Evolutionary conservation across 257 asterid species (phyloP).

Genomic region (Jacaranda copaia): DNA sequence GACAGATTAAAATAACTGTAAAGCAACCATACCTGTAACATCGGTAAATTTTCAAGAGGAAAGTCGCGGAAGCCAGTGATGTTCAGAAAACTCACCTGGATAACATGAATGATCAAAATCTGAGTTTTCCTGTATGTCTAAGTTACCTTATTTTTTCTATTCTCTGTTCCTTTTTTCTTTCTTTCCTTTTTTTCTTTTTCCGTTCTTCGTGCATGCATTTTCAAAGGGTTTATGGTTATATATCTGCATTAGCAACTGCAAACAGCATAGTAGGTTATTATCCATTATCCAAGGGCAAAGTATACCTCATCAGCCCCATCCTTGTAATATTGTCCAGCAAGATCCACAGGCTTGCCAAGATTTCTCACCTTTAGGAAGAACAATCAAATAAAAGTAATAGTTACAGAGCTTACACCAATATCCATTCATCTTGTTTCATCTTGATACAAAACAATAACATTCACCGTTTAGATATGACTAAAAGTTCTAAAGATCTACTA

Average conservation of each 20-base stretch:
- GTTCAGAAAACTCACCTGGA: conserved; percentile 90
- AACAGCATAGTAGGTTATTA: neutral
- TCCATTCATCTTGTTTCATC: conserved; percentile 27
- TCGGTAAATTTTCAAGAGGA: conserved; percentile 95
- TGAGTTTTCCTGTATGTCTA: neutral
- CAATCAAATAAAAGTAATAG: conserved; percentile 4
- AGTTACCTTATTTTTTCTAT: neutral
- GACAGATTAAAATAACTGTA: conserved; percentile 3
- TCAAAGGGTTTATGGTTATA: neutral
- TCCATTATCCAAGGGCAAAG: conserved; percentile 19
- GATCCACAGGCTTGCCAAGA: conserved; percentile 98
- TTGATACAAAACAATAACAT: conserved; percentile 15
- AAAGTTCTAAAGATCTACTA: conserved; percentile 3
- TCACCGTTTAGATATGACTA: conserved; percentile 5
- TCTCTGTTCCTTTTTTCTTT: neutral
- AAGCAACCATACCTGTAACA: conserved; percentile 76
- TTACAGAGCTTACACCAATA: conserved; percentile 19
- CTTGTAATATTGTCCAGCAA: conserved; percentile 86
- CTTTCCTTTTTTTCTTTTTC: neutral
- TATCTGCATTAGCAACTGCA: conserved; percentile 23
- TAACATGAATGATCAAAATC: conserved; percentile 16
- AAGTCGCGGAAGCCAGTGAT: conserved; percentile 98
- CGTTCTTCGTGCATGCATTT: conserved; percentile 7
- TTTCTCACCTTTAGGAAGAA: conserved; percentile 80
- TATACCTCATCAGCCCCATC: conserved; percentile 99